Base-by-base conservation (phyloP, 106 monocot species). In the Xerophyta viscosa region DNA sequence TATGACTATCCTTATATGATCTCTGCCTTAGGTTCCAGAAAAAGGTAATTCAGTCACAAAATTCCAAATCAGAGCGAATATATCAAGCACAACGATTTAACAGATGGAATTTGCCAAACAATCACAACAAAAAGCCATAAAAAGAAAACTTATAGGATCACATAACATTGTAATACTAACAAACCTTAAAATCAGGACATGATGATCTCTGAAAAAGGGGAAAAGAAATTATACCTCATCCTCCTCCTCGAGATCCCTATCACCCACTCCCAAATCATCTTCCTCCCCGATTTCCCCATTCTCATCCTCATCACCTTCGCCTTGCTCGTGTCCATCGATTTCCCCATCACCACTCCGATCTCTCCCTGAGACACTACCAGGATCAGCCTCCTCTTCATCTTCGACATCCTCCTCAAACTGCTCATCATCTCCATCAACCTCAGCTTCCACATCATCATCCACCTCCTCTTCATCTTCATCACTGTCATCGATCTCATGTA, bases 221-320 rank as follows among this genome's bases (percentile, higher is more conserved):
- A 31, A 49, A 39, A 27, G 23, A n/a, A 23, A 71, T 49, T 65
- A 63, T 71, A 89, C 89, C 89, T 91, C 87, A 66, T 88, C 92
- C 33, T 84, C 82, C 6, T 71, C 73, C 23, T 71, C 77, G 20
- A 24, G 56, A 14, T 74, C 68, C 24, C 50, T 22, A 14, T 67
- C 79, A 47, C 63, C 78, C 8, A 73, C 39, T 36, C 44, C 77
- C 19, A 55, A 58, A 1, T 73, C 80, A 65, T 80, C 83, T 37
- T 78, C 78, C 61, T 74, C 78, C 3, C 78, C 87, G 28, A 77
- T 68, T 31, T 78, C 87, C 14, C 77, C 82, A 24, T 86, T 71
- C 42, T 78, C 87, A 58, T 92, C 78, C 41, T 75, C 79, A 9
- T 79, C 84, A 0, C 71, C 84, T 30, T 53, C 52, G 1, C 52